Base-by-base conservation (phyloP, 1,139 yeast species). In the Hyphopichia pseudoburtonii region DNA sequence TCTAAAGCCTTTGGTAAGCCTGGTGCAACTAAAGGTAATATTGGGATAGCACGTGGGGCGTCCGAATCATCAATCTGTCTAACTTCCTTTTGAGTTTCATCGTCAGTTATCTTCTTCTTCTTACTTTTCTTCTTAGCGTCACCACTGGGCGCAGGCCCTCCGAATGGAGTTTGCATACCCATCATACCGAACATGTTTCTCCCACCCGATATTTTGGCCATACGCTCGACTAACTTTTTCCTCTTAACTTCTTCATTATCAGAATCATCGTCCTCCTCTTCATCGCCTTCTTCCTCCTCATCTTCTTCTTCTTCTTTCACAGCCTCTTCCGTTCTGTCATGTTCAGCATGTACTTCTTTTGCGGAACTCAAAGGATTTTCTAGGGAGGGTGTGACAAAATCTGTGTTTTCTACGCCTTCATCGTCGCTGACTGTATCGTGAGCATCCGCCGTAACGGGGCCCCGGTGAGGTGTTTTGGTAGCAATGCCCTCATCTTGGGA, bases 141-240 rank as follows among this genome's bases (percentile, higher is more conserved):
- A 28, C 37, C 32, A 46, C 34, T 44, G 39, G 39, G 55, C 29
- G 55, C 48, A 2, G 66, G 47, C 2, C 70, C 52, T 4, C 70
- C 54, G 29, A 62, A 57, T 18, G 54, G 56, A 60, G 60, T 30
- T 54, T 78, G 64, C 64, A 82, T 80, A 3, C 86, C 87, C 73
- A 82, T 79, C 80, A 83, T 81, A 26, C 92, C 92, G 62, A 80
- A 78, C 85, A 86, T 84, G 38, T 94, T 94, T 56, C 95, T 83
- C 11, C 96, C 96, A 14, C 90, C 90, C 0, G 97, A 86, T 18
- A 94, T 76, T 51, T 85, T 88, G 15, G 99, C 98, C 97, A 92
- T 92, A 47, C 97, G 78, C 49, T 87, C 96, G 24, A 95, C 83
- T 40, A 92, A 71, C 12, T 82, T 88, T 41, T 85, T 76, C 52